Evolutionary conservation across 805 yeast genomes (phyloP).

Genomic region (Spathaspora gorwiae): DNA sequence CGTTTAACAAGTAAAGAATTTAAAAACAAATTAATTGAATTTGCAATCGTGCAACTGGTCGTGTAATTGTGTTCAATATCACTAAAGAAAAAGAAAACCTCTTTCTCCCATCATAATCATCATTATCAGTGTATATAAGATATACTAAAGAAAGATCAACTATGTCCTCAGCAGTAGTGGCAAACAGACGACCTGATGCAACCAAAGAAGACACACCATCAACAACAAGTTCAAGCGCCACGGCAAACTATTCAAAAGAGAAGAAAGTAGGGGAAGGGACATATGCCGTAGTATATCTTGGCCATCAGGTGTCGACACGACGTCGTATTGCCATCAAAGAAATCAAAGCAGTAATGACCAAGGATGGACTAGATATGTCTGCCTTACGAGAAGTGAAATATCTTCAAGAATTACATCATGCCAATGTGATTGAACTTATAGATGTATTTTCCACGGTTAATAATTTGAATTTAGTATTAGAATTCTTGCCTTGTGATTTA

Average conservation of each 20-base stretch:
- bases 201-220: conserved; percentile 1
- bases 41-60: no score
- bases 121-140: neutral
- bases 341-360: conserved; percentile 89
- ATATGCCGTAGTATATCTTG: conserved; percentile 92
- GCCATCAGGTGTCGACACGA: conserved; percentile 52
- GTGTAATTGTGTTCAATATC: no score
- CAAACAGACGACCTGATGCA: neutral
- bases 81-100: neutral
- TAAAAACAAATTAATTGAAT: no score
- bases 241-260: conserved; percentile 45
- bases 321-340: conserved; percentile 86
- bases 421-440: conserved; percentile 78
- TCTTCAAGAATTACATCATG: conserved; percentile 67
- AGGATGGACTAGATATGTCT: conserved; percentile 96
- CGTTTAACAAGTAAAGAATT: no score
- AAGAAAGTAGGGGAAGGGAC: conserved; percentile 98
- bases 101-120: neutral
- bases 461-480: conserved; percentile 81
- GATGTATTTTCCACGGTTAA: conserved; percentile 75
- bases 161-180: conserved; percentile 5
- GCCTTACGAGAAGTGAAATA: conserved; percentile 92
- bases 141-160: neutral
- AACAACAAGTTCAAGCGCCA: conserved; percentile 1
- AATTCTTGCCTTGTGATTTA: conserved; percentile 80